Conservation (phyloP, 2,329 filamentous ascomycete genomes). For the Ceratocystis ficicola region DNA sequence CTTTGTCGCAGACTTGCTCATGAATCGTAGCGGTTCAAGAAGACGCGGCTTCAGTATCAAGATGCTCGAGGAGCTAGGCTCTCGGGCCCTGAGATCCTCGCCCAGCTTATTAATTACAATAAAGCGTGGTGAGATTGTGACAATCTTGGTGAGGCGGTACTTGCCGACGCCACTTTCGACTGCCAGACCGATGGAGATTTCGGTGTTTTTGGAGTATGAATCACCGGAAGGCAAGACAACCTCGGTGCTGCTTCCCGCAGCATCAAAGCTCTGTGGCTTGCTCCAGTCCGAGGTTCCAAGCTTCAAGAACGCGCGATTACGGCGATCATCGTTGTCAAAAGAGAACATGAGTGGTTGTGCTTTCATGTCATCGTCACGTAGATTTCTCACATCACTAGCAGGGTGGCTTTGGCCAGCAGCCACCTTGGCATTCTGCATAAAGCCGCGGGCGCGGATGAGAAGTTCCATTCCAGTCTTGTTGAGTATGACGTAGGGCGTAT, state of each 20-base stretch:
- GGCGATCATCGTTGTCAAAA: conserved; percentile 73
- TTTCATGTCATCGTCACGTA: conserved; percentile 19
- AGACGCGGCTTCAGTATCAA: conserved; percentile 67
- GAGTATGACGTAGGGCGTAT: conserved; percentile 85
- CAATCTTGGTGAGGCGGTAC: conserved; percentile 93
- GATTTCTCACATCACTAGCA: conserved; percentile 1
- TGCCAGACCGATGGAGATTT: conserved; percentile 84
- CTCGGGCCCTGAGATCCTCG: conserved; percentile 79
- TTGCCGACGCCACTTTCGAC: conserved; percentile 88
- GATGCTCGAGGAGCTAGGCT: conserved; percentile 80
- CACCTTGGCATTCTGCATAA: conserved; percentile 69
- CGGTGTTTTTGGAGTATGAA: conserved; percentile 40
- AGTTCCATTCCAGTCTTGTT: conserved; percentile 91
- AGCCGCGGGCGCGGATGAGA: conserved; percentile 76
- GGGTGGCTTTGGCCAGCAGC: conserved; percentile 62
- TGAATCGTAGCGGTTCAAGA: conserved; percentile 75
- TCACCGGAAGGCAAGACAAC: conserved; percentile 59
- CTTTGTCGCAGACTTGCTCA: conserved; percentile 71
- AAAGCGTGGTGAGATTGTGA: conserved; percentile 84
- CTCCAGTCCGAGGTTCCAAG: conserved; percentile 90
- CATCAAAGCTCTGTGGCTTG: conserved; percentile 94
- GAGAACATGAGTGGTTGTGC: conserved; percentile 93
- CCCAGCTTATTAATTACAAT: conserved; percentile 85
- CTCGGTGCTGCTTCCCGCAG: conserved; percentile 84
- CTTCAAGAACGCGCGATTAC: conserved; percentile 79